Conservation (phyloP, 1,284 basidiomycete genomes). For the Leccinum fallax region DNA sequence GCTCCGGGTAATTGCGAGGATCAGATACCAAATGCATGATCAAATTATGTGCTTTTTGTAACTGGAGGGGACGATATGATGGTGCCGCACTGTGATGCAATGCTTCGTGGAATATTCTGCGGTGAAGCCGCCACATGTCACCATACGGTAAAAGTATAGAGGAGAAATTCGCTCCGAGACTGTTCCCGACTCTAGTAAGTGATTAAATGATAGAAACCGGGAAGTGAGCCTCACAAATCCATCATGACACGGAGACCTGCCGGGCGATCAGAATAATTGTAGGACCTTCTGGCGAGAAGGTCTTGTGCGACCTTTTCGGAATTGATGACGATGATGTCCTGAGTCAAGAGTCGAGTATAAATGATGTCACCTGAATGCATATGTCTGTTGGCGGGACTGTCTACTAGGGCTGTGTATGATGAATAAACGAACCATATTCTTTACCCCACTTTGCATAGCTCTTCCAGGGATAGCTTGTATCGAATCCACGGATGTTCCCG, state of each 20-base stretch:
- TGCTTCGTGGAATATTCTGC: slow-evolving; percentile 32
- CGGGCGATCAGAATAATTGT: slow-evolving; percentile 28
- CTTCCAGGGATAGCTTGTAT: slow-evolving; percentile 24
- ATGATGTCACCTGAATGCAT: slow-evolving; percentile 20
- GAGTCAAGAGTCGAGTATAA: slow-evolving; percentile 22
- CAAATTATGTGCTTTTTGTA: slow-evolving; percentile 24
- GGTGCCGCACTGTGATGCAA: slow-evolving; percentile 20
- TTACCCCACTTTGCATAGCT: slow-evolving; percentile 26
- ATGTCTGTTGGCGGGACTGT: not conserved
- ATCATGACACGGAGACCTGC: slow-evolving; percentile 11
- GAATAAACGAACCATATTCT: slow-evolving; percentile 23
- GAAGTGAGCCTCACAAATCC: slow-evolving; percentile 20
- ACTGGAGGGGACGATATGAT: slow-evolving; percentile 26
- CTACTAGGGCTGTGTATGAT: not conserved
- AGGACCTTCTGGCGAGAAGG: slow-evolving; percentile 24
- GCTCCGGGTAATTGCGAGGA: slow-evolving; percentile 8
- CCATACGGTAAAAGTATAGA: slow-evolving; percentile 27
- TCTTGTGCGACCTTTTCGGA: slow-evolving; percentile 28
- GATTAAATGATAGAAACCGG: not conserved
- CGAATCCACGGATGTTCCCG: slow-evolving; percentile 23
- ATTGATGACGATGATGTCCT: slow-evolving; percentile 24
- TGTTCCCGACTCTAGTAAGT: slow-evolving; percentile 2
- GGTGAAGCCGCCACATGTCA: slow-evolving; percentile 32
- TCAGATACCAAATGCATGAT: slow-evolving; percentile 13
- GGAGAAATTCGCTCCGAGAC: slow-evolving; percentile 22